These are phyloP conservation scores for Phellopilus nigrolimitatus DNA, from an alignment of 1,284 basidiomycete genomes.

Conservation along the genomic window DNA sequence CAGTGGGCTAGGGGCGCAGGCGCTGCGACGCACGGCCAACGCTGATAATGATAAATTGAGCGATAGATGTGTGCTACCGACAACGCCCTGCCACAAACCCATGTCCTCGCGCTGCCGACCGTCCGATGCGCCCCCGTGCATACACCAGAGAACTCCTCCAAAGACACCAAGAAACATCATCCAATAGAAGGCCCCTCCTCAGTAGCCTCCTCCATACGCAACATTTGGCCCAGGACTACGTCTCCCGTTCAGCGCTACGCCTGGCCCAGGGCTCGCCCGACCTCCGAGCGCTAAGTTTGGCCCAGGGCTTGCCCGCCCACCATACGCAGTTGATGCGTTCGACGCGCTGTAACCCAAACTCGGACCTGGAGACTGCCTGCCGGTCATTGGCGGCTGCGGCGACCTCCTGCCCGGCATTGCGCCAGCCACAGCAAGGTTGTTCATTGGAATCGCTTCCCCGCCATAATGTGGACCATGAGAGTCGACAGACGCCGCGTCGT, in stretches of 20 bases:
- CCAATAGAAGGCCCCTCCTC: neutral
- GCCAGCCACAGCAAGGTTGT: conserved; percentile 50
- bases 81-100: no score
- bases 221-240: conserved; percentile 7
- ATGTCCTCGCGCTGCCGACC: no score
- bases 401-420: conserved; percentile 30
- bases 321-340: conserved; percentile 1
- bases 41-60: no score
- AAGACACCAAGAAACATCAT: neutral
- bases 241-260: neutral
- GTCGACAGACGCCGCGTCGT: conserved; percentile 34
- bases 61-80: no score
- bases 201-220: conserved; percentile 17
- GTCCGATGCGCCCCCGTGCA: neutral
- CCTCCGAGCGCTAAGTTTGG: conserved; percentile 5
- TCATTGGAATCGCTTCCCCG: conserved; percentile 71
- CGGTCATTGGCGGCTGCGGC: conserved; percentile 14
- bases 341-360: conserved; percentile 5
- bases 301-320: conserved; percentile 12
- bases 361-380: conserved; percentile 17
- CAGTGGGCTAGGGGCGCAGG: neutral
- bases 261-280: conserved; percentile 15
- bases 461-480: conserved; percentile 22
- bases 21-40: no score
- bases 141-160: neutral